phyloP scores from a whole-genome alignment of 768 basidiomycete genomes.

The Phaffia australis region DNA sequence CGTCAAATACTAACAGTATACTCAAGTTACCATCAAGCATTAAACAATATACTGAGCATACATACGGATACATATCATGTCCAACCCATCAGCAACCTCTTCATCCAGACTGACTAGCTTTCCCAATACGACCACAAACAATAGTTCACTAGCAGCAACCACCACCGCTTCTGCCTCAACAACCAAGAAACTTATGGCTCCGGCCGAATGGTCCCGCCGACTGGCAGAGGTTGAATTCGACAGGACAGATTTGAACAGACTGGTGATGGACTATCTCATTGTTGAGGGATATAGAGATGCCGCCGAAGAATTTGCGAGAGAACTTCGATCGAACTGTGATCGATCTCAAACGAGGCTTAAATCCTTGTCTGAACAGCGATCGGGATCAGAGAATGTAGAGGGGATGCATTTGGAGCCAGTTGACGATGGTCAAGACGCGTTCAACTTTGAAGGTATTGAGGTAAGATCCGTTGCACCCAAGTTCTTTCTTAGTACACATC shows the following conservation, averaged over 20 bases:
- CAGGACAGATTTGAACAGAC: conserved; percentile 57
- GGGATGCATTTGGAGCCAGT: not conserved
- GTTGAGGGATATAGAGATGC: conserved; percentile 95
- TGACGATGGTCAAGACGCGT: not conserved
- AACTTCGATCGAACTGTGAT: conserved; percentile 47
- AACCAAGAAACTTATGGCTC: no score
- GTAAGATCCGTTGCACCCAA: not conserved
- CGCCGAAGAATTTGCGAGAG: conserved; percentile 85
- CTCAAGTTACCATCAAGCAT: no score
- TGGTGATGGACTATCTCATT: conserved; percentile 95
- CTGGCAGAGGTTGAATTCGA: conserved; percentile 14
- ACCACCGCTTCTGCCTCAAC: no score
- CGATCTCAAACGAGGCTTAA: not conserved
- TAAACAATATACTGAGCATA: no score
- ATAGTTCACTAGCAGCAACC: no score
- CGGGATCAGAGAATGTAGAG: not conserved
- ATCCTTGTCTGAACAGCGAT: not conserved
- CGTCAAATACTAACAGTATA: no score
- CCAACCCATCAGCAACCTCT: no score
- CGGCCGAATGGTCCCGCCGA: conserved; percentile 12
- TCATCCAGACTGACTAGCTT: no score
- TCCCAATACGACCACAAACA: no score
- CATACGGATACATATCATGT: no score
- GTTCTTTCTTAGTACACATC: not conserved
- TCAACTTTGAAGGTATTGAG: conserved; percentile 20